Evolutionary conservation across 2,329 filamentous ascomycete genomes (phyloP), one percentile per base, ranked within the genome.

Genomic region (Claviceps monticola): DNA sequence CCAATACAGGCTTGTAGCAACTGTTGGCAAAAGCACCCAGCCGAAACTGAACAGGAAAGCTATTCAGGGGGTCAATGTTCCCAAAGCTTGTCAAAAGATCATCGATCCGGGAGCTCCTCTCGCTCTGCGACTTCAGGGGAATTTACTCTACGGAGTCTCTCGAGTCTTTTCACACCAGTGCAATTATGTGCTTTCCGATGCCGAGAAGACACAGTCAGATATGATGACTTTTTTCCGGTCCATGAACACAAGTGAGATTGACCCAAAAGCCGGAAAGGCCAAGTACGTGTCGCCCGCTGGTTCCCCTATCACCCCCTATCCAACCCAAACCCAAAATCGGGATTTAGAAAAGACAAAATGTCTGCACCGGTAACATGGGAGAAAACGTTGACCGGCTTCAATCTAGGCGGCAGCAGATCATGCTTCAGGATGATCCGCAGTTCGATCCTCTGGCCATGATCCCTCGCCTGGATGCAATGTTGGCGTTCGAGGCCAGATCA

Each of bases 161-260:
- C 80, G 86, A 48, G 89, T 97, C 17, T 95, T 88, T 65, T 75
- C 80, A 26, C 86, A 95, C 64, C 90, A 98, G 68, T 95, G 86
- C 60, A 76, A 77, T 39, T 98, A 95, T 64, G 80, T 95, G 23
- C 80, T 96, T 46, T 75, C 78, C 3, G 93, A 97, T 62, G 82
- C 83, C 2, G 83, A 90, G 65, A 82, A 79, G 58, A 82, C 86
- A 39, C 83, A 88, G 58, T 78, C 82, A 54, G 80, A 80, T 57
- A 87, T 97, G 76, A 76, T 78, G 57, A 71, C 79, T 2, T 79
- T 89, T 62, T 72, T 86, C 56, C 79, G 74, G 49, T 68, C 75
- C 7, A 65, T 83, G 56, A 58, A 64, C 48, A 64, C 50, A 17
- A 76, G 77, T 52, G 80, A 78, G 19, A 72, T 88, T 26, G 87